phyloP scores from a whole-genome alignment of 805 yeast species.

The Wickerhamomyces chaumierensis region DNA sequence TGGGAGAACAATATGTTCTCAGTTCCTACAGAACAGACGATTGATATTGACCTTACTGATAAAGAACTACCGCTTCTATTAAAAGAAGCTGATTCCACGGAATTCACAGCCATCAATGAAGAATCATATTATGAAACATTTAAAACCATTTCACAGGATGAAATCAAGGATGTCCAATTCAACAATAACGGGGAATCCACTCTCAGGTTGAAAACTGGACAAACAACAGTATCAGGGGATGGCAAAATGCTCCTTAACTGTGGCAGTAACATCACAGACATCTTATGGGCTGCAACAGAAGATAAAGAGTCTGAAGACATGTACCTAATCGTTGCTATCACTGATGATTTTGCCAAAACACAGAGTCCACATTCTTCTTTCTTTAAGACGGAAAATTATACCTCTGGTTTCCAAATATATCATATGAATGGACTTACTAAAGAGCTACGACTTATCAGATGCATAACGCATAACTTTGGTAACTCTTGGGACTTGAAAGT shows the following conservation, averaged over 20 bases:
- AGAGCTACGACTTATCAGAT: conserved; percentile 21
- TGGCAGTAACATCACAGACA: conserved; percentile 27
- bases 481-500: conserved; percentile 29
- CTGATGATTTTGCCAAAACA: too few species aligned
- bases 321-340: too few species aligned
- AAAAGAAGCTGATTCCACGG: too few species aligned
- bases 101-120: too few species aligned
- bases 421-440: conserved; percentile 21
- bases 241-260: background rate
- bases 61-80: too few species aligned
- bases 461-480: conserved; percentile 31
- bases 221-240: conserved; percentile 14
- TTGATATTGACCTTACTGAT: too few species aligned
- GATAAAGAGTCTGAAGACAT: conserved; percentile 1
- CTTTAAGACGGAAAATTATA: conserved; percentile 14
- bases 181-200: too few species aligned
- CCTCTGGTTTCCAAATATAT: conserved; percentile 36
- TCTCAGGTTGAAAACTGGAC: conserved; percentile 12
- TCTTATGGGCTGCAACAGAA: conserved; percentile 35
- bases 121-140: too few species aligned
- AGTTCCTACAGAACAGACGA: conserved; percentile 10
- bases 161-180: conserved; percentile 10
- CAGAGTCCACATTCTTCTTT: background rate
- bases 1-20: conserved; percentile 40
- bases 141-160: conserved; percentile 1